These are phyloP conservation scores for Pseudocercospora ulei DNA, from an alignment of 2,329 filamentous ascomycete genomes.

Conservation along the genomic window DNA sequence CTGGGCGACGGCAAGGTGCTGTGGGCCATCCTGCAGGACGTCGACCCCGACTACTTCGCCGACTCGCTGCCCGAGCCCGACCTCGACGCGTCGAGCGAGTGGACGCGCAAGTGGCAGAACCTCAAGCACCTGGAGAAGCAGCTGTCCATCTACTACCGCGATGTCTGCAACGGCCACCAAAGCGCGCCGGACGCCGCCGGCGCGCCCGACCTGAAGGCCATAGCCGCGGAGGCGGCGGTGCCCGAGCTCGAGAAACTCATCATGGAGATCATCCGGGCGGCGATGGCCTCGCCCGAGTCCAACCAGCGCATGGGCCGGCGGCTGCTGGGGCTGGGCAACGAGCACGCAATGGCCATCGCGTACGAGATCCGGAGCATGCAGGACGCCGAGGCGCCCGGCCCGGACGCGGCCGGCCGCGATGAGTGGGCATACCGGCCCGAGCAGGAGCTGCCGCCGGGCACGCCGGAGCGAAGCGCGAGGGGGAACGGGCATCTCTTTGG, in stretches of 20 bases:
- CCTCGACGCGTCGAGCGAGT: conserved; percentile 39
- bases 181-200: conserved; percentile 32
- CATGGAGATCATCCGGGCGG: conserved; percentile 43
- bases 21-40: conserved; percentile 42
- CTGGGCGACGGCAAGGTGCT: conserved; percentile 42
- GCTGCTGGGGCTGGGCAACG: conserved; percentile 30
- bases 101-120: conserved; percentile 47
- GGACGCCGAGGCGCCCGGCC: conserved; percentile 25
- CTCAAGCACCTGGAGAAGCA: conserved; percentile 44
- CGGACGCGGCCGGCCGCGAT: conserved; percentile 28
- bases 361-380: conserved; percentile 32
- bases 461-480: conserved; percentile 20
- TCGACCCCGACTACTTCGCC: conserved; percentile 43
- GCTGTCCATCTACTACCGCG: conserved; percentile 43
- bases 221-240: conserved; percentile 39
- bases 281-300: conserved; percentile 42
- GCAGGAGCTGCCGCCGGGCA: conserved; percentile 22
- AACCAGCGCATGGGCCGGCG: conserved; percentile 41
- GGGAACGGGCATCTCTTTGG: conserved; percentile 27
- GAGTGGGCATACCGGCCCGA: conserved; percentile 30
- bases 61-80: conserved; percentile 42
- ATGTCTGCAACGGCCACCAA: conserved; percentile 37
- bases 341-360: conserved; percentile 32
- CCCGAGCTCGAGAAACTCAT: conserved; percentile 37
- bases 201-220: conserved; percentile 42